Evolutionary conservation across 2,329 filamentous ascomycete species (phyloP), one percentile per base, ranked within the genome.

Genomic region (Penicillium corylophilum): DNA sequence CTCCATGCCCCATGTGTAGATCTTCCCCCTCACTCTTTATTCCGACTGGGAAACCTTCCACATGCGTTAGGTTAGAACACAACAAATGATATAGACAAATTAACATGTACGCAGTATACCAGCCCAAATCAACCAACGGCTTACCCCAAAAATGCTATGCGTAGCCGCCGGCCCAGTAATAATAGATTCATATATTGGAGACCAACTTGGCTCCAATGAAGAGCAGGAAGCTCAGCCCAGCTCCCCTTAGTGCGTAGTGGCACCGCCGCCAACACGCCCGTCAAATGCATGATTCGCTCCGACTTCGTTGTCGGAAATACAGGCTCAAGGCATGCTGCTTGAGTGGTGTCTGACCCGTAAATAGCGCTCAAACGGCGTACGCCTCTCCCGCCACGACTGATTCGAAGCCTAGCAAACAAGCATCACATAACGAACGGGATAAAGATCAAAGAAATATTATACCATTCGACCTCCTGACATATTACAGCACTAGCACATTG

Each of bases 351-450:
- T 39, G 50, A 29, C 16, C 41, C 41, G 40, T 51, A 29, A 38
- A 51, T 62, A 54, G 53, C 45, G 51, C 50, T 44, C 41, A 46
- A 46, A 44, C 44, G 43, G 51, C 49, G 36, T 52, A 45, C 59
- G 59, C 60, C 57, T 57, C 57, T 62, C 54, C 57, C 59, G 60
- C 45, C 47, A 55, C 44, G 31, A 29, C 46, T 51, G 48, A 51
- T 46, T 53, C 47, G 29, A 33, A 40, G 33, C 41, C 15, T 35
- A 20, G 40, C 24, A 44, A 36, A 41, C 45, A 23, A 22, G 26
- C 39, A 26, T 26, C 29, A n/a, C 40, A 42, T 47, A 48, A 40
- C n/a, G 18, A 36, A 31, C 23, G 28, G 31, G 42, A 39, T 44
- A 35, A 16, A 29, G 28, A 41, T 18, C 15, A 49, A 28, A 26